These are phyloP conservation scores for Elymus sibiricus DNA, from an alignment of 176 grass and related monocot species.

Conservation along the genomic window DNA sequence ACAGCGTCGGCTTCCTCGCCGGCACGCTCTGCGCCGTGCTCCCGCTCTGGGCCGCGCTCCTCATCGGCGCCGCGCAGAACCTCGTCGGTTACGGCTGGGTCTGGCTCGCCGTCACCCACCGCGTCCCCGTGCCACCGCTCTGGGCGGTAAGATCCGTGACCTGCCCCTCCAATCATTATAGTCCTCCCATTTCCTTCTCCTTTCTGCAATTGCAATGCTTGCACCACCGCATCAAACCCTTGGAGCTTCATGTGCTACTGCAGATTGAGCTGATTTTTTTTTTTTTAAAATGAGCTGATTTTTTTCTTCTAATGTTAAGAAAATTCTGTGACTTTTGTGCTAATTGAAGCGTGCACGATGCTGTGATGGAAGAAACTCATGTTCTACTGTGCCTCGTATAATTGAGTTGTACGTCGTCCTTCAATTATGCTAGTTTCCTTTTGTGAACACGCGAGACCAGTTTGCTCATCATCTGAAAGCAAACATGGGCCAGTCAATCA, in stretches of 20 bases:
- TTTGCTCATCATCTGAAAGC: neutral
- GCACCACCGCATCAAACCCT: neutral
- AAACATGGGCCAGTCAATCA: slow-evolving; percentile 1
- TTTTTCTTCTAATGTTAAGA: neutral
- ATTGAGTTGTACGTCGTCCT: neutral
- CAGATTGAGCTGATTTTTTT: neutral
- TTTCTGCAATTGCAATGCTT: neutral
- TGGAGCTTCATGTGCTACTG: neutral
- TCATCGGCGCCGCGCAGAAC: slow-evolving; percentile 80
- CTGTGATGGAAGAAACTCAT: neutral
- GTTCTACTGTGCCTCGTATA: neutral
- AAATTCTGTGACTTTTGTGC: neutral
- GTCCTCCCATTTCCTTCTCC: neutral
- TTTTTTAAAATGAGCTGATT: no score
- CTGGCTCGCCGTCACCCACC: slow-evolving; percentile 64
- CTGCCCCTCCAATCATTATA: neutral
- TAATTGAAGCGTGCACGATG: slow-evolving; percentile 40
- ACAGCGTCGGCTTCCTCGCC: slow-evolving; percentile 84
- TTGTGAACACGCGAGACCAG: no score
- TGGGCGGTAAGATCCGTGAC: slow-evolving; percentile 66
- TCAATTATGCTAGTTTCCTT: neutral
- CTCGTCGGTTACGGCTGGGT: slow-evolving; percentile 81
- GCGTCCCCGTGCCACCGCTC: slow-evolving; percentile 56
- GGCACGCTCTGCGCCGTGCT: slow-evolving; percentile 68
- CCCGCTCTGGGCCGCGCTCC: slow-evolving; percentile 82